Percentiles rank a stretch among this genome's conserved stretches.
Conservation (phyloP, 805 yeast genomes). For the Candida vartiovaarae region DNA sequence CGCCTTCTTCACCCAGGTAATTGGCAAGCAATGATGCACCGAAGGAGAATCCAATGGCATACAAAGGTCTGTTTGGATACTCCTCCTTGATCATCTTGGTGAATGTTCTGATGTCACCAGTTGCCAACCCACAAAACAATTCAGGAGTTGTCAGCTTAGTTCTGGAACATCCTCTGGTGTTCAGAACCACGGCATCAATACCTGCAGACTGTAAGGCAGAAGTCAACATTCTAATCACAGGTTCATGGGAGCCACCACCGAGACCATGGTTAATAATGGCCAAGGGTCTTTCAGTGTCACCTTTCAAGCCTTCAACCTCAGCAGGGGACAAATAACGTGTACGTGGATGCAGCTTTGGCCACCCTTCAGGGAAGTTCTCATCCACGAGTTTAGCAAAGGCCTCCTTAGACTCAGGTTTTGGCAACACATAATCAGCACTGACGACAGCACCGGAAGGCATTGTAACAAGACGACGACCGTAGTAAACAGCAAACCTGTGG, state of each 20-base stretch:
- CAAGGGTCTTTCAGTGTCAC: slow-evolving; percentile 40
- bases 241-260: slow-evolving; percentile 77
- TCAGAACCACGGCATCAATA: slow-evolving; percentile 56
- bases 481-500: slow-evolving; percentile 52
- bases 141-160: slow-evolving; percentile 65
- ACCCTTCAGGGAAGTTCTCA: slow-evolving; percentile 41
- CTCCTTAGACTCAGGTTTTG: slow-evolving; percentile 25
- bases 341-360: slow-evolving; percentile 61
- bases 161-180: slow-evolving; percentile 73
- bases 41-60: slow-evolving; percentile 61
- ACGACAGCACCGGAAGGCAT: slow-evolving; percentile 64
- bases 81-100: slow-evolving; percentile 40
- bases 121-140: slow-evolving; percentile 60
- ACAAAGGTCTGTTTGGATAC: slow-evolving; percentile 60
- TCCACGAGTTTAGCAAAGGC: slow-evolving; percentile 26
- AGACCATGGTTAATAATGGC: slow-evolving; percentile 63
- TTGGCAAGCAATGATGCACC: slow-evolving; percentile 65
- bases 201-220: slow-evolving; percentile 34
- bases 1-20: slow-evolving; percentile 63
- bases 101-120: slow-evolving; percentile 59
- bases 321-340: slow-evolving; percentile 50
- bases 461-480: slow-evolving; percentile 61
- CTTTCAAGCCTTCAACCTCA: slow-evolving; percentile 33
- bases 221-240: slow-evolving; percentile 54
- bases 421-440: slow-evolving; percentile 66